phyloP scores from a whole-genome alignment of 495 filamentous ascomycete genomes.

The Tuber indicum region DNA sequence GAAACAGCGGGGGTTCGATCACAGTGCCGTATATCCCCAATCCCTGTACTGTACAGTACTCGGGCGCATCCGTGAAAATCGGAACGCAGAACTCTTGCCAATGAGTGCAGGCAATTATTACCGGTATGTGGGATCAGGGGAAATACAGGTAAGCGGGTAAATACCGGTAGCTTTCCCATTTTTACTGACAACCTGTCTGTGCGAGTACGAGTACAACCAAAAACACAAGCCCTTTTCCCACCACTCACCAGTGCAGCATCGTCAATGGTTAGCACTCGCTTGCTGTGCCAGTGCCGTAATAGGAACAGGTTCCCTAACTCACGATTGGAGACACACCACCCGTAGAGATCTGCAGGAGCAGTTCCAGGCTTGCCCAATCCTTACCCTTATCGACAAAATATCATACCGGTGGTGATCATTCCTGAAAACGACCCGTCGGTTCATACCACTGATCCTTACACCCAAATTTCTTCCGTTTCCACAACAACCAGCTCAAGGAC shows the following conservation, averaged over 20 bases:
- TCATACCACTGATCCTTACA: not conserved
- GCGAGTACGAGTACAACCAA: not conserved
- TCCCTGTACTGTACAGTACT: not conserved
- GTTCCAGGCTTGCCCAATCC: not conserved
- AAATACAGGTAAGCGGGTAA: no score
- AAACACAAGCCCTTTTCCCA: not conserved
- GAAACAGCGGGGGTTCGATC: not conserved
- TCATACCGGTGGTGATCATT: not conserved
- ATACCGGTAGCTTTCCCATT: no score
- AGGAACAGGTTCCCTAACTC: not conserved
- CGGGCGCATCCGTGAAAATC: no score
- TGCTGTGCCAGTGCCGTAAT: not conserved
- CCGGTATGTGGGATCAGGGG: no score
- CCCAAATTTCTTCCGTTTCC: not conserved
- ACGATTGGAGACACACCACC: not conserved
- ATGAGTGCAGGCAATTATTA: no score
- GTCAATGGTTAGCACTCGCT: not conserved
- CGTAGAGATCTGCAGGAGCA: not conserved
- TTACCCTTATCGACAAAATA: not conserved
- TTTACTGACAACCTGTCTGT: no score
- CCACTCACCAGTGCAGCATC: not conserved
- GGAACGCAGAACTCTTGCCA: no score
- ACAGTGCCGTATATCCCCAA: not conserved
- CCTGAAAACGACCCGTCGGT: not conserved
- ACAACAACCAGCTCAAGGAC: not conserved